These are phyloP conservation scores for Ophiostoma ips DNA, from an alignment of 2,329 filamentous ascomycete species.

Conservation along the genomic window DNA sequence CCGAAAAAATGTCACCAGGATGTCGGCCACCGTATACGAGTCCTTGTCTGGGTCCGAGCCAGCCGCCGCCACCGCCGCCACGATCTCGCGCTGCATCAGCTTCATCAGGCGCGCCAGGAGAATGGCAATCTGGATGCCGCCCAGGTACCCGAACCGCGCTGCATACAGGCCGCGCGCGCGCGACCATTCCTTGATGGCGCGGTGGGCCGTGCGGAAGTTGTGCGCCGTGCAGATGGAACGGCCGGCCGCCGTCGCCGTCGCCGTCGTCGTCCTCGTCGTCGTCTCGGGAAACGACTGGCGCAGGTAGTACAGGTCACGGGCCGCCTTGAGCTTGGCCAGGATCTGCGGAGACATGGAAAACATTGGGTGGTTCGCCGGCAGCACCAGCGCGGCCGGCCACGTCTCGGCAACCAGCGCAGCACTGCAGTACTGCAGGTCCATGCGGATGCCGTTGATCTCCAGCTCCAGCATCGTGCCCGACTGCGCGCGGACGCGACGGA, in stretches of 20 bases:
- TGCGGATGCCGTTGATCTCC: slow-evolving; percentile 39
- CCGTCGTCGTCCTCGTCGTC: slow-evolving; percentile 16
- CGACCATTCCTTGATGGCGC: slow-evolving; percentile 49
- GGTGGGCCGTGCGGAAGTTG: slow-evolving; percentile 44
- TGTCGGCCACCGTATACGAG: slow-evolving; percentile 27
- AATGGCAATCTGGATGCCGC: slow-evolving; percentile 50
- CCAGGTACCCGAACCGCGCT: slow-evolving; percentile 49
- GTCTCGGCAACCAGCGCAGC: slow-evolving; percentile 40
- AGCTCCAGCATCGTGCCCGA: slow-evolving; percentile 53
- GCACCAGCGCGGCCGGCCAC: slow-evolving; percentile 32
- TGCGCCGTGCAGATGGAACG: slow-evolving; percentile 20
- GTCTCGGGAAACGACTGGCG: slow-evolving; percentile 45
- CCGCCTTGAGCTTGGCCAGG: slow-evolving; percentile 48
- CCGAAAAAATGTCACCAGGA: slow-evolving; percentile 46
- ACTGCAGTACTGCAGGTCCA: slow-evolving; percentile 55
- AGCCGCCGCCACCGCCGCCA: too few species aligned
- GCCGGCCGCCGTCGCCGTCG: neutral
- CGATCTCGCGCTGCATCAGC: slow-evolving; percentile 21
- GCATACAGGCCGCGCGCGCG: slow-evolving; percentile 48
- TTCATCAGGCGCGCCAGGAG: slow-evolving; percentile 49
- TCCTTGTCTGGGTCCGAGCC: too few species aligned
- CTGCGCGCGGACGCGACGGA: slow-evolving; percentile 43
- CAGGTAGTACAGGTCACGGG: slow-evolving; percentile 48
- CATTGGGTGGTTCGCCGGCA: slow-evolving; percentile 35
- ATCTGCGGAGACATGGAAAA: slow-evolving; percentile 42